Evolutionary conservation across 2,329 filamentous ascomycete genomes (phyloP).

Genomic region (Colletotrichum sp.): DNA sequence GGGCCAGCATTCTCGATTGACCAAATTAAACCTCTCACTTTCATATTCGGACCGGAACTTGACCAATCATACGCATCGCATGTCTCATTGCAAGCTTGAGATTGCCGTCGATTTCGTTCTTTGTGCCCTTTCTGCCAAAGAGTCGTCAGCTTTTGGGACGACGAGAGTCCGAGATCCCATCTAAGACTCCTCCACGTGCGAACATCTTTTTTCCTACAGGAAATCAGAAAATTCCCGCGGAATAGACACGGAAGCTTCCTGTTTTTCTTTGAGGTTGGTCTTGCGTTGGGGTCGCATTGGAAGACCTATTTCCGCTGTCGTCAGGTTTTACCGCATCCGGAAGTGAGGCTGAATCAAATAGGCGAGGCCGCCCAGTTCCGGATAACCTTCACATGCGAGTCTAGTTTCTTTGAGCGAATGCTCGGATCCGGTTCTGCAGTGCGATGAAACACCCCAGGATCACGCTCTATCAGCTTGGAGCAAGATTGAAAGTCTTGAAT

Average conservation of each 20-base stretch:
- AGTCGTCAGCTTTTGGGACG: background rate
- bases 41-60: background rate
- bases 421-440: background rate
- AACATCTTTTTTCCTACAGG: background rate
- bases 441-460: rapidly evolving
- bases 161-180: background rate
- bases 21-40: rapidly evolving
- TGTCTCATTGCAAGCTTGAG: background rate
- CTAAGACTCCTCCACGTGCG: background rate
- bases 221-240: background rate
- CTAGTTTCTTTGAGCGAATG: background rate
- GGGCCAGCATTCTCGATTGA: background rate
- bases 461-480: background rate
- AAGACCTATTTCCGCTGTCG: background rate
- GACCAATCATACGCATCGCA: background rate
- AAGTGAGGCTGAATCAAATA: background rate
- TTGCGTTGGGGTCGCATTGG: background rate
- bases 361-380: background rate
- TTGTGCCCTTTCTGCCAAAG: background rate
- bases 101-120: background rate
- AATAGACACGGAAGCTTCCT: background rate
- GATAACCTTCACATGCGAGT: background rate
- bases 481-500: background rate
- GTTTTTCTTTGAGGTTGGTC: background rate
- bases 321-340: background rate